Conservation (phyloP, 2,329 filamentous ascomycete genomes). For the Penicillium vulpinum region DNA sequence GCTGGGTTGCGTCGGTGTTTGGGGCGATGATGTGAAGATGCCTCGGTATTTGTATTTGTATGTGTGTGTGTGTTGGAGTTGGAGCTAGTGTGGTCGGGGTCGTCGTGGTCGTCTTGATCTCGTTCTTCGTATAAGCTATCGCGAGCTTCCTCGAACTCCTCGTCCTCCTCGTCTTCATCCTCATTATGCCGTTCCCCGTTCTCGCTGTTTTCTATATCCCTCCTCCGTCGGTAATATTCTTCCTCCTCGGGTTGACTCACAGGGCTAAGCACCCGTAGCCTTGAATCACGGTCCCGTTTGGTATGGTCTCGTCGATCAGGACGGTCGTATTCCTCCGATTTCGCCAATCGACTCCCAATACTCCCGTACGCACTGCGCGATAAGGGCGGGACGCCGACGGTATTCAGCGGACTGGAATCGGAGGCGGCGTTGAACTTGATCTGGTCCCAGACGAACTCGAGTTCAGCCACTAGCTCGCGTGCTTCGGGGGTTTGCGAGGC, state of each 20-base stretch:
- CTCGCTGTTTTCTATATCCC: conserved; percentile 28
- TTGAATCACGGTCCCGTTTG: conserved; percentile 45
- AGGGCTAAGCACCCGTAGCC: conserved; percentile 73
- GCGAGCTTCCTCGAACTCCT: conserved; percentile 39
- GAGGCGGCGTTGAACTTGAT: conserved; percentile 80
- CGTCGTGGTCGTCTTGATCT: conserved; percentile 13
- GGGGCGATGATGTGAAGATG: conserved; percentile 4
- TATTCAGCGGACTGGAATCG: conserved; percentile 33
- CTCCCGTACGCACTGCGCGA: conserved; percentile 34
- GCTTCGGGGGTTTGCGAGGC: conserved; percentile 79
- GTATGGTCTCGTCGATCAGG: conserved; percentile 25
- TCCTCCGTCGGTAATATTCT: conserved; percentile 41
- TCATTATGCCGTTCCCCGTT: conserved; percentile 30
- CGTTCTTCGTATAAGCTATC: conserved; percentile 38
- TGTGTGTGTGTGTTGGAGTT: conserved; percentile 13
- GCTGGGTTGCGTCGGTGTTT: conserved; percentile 12
- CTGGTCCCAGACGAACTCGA: conserved; percentile 99
- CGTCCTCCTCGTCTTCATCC: conserved; percentile 38
- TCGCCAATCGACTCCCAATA: conserved; percentile 38
- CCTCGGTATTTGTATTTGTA: conserved; percentile 26
- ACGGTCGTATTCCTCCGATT: conserved; percentile 40
- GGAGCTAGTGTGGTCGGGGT: conserved; percentile 44
- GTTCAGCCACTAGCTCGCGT: conserved; percentile 81
- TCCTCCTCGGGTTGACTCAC: conserved; percentile 78
- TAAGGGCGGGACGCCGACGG: conserved; percentile 31